Evolutionary conservation across 208 protist species (phyloP), one percentile per base, ranked within the genome.

Genomic region (Leishmania martiniquensis): DNA sequence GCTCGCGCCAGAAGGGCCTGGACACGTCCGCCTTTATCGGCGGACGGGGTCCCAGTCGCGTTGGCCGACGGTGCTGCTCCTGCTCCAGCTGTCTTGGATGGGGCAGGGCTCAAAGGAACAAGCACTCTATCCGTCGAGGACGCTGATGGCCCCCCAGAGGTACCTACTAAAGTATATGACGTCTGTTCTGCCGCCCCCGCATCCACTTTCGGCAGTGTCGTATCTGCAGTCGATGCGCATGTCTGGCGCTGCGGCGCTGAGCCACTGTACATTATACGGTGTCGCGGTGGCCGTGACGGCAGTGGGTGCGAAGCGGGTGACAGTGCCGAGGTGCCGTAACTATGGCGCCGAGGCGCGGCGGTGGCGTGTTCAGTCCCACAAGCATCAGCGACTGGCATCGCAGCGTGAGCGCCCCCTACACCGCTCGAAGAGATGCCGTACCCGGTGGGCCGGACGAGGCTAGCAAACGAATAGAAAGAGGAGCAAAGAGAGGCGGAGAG

Each of bases 171-270:
- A 25, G 67, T 29, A 7, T 0, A 4, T 1, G 9, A 25, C 37
- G 22, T 17, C 54, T 44, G n/a, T 55, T 67, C 6, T 4, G 45
- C n/a, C 6, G n/a, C 47, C 44, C 1, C 60, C 4, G 49, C n/a
- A 39, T 62, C 57, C n/a, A 45, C 49, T n/a, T 22, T 29, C 44
- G 0, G 22, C 17, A 12, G 20, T 25, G 62, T 32, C n/a, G 47
- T 45, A 7, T 34, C 29, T 12, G 60, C 13, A 44, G 2, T 29
- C 25, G 3, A 2, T 9, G 45, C 12, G 12, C 17, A 49, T 34
- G 54, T n/a, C 29, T 52, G 57, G n/a, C 32, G 66, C n/a, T 45
- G 67, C n/a, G 68, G 57, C 22, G 76, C 68, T 2, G 67, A 47
- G 3, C 25, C 55, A 9, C 44, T 73, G 68, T 59, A 62, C 32